A percentile compares a stretch with the other conserved stretches of the same genome.
phyloP scores from a whole-genome alignment of 345 rosid genomes.

The Erysimum cheiranthoides region DNA sequence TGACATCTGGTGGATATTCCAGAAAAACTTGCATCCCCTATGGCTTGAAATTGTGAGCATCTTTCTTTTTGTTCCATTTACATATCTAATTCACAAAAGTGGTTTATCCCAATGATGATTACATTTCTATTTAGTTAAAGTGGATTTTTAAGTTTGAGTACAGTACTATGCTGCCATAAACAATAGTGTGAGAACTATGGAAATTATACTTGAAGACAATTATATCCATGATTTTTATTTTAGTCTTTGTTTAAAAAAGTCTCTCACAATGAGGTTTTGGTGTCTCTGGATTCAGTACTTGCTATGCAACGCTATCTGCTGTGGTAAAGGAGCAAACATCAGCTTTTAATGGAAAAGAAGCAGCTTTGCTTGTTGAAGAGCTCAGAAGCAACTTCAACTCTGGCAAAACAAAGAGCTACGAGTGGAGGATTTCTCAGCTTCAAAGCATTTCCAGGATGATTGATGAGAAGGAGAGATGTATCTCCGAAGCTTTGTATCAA shows the following conservation, averaged over 20 bases:
- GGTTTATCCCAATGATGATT: slow-evolving; percentile 10
- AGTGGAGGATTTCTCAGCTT: slow-evolving; percentile 81
- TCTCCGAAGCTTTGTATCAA: slow-evolving; percentile 58
- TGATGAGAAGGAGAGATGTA: slow-evolving; percentile 66
- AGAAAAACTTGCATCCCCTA: slow-evolving; percentile 37
- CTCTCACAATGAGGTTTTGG: slow-evolving; percentile 9
- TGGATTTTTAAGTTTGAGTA: slow-evolving; percentile 1
- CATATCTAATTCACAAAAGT: slow-evolving; percentile 3
- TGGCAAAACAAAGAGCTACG: slow-evolving; percentile 73
- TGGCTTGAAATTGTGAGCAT: slow-evolving; percentile 40
- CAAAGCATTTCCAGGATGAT: slow-evolving; percentile 62
- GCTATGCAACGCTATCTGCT: slow-evolving; percentile 45
- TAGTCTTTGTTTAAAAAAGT: slow-evolving; percentile 19
- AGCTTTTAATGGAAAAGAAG: slow-evolving; percentile 51
- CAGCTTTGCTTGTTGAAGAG: slow-evolving; percentile 56
- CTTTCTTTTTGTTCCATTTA: neutral
- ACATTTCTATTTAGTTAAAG: slow-evolving; percentile 8
- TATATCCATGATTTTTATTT: neutral
- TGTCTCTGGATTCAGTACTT: slow-evolving; percentile 37
- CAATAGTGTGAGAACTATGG: slow-evolving; percentile 1
- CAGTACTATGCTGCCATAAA: slow-evolving; percentile 12
- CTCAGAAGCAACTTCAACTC: slow-evolving; percentile 58
- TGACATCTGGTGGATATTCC: slow-evolving; percentile 25
- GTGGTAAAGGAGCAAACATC: slow-evolving; percentile 17
- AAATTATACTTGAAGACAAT: neutral